These are phyloP conservation scores for Bertia moriformis DNA, from an alignment of 2,329 filamentous ascomycete genomes.

Conservation along the genomic window DNA sequence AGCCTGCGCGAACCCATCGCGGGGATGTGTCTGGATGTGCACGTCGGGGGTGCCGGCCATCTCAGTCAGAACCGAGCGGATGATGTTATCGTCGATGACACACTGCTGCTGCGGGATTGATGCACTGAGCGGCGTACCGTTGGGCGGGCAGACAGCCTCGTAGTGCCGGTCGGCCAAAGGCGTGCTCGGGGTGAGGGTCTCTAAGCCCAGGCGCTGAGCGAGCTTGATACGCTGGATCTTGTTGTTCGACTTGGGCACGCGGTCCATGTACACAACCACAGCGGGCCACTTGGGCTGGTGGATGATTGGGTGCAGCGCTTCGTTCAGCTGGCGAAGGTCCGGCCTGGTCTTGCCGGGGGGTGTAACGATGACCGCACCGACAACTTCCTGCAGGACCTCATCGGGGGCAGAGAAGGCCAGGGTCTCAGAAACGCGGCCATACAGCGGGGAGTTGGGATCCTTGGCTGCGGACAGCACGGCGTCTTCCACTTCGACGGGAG, in stretches of 20 bases:
- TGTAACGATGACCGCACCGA: conserved; percentile 35
- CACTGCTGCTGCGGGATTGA: conserved; percentile 21
- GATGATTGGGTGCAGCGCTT: conserved; percentile 27
- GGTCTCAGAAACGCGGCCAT: conserved; percentile 28
- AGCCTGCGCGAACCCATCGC: too few species aligned
- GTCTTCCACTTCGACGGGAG: conserved; percentile 42
- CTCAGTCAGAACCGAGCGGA: conserved; percentile 13
- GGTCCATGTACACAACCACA: conserved; percentile 37
- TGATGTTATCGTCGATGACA: conserved; percentile 11
- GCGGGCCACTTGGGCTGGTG: conserved; percentile 37
- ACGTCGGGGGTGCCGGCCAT: too few species aligned
- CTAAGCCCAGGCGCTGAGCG: conserved; percentile 27
- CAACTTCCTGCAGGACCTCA: conserved; percentile 37
- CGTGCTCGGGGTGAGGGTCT: conserved; percentile 26
- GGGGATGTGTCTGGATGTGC: too few species aligned
- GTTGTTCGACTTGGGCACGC: conserved; percentile 37
- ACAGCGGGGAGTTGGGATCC: conserved; percentile 23
- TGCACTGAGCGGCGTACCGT: conserved; percentile 27
- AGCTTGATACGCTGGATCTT: conserved; percentile 40
- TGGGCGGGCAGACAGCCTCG: conserved; percentile 30
- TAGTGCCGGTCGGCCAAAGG: conserved; percentile 28
- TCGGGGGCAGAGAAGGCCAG: conserved; percentile 37
- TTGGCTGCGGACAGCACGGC: conserved; percentile 31
- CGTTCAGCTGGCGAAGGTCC: conserved; percentile 31
- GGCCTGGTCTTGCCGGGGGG: conserved; percentile 23